Evolutionary conservation across 345 rosid genomes (phyloP).

Genomic region (Populus davidiana): DNA sequence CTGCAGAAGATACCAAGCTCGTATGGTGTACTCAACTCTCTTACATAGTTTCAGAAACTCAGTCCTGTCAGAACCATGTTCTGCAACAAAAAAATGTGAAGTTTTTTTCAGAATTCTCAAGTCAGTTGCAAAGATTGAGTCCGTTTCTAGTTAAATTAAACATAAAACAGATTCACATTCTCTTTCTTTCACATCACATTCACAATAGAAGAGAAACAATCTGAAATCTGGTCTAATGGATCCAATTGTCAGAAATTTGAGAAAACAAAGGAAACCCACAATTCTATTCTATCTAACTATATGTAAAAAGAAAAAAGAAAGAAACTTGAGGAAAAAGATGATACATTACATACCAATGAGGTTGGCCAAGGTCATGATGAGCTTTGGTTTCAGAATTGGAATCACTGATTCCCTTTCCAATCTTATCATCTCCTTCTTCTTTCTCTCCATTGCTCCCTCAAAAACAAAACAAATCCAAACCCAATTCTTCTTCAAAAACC

Average conservation of each 20-base stretch:
- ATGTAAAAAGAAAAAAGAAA: not conserved
- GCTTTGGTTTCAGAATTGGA: conserved; percentile 85
- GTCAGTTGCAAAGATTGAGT: not conserved
- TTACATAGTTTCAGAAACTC: conserved; percentile 90
- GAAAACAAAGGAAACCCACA: not conserved
- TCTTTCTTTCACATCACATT: not conserved
- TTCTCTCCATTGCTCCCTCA: conserved; percentile 10
- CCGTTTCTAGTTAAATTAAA: not conserved
- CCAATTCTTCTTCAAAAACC: not conserved
- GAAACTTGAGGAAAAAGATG: not conserved
- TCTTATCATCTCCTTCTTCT: conserved; percentile 66
- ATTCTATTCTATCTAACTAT: not conserved
- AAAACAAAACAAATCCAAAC: not conserved
- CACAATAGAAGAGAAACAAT: not conserved
- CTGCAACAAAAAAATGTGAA: conserved; percentile 42
- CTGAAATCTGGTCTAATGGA: not conserved
- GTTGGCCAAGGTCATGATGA: conserved; percentile 87
- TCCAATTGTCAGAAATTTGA: not conserved
- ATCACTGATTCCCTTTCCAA: conserved; percentile 90
- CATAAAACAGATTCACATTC: not conserved
- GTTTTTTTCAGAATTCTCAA: not conserved
- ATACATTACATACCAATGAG: conserved; percentile 57
- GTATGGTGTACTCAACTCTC: conserved; percentile 88
- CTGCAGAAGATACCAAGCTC: conserved; percentile 94
- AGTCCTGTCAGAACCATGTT: conserved; percentile 57